phyloP scores from a whole-genome alignment of 2,329 filamentous ascomycete species.

The Cryphonectria parasitica region DNA sequence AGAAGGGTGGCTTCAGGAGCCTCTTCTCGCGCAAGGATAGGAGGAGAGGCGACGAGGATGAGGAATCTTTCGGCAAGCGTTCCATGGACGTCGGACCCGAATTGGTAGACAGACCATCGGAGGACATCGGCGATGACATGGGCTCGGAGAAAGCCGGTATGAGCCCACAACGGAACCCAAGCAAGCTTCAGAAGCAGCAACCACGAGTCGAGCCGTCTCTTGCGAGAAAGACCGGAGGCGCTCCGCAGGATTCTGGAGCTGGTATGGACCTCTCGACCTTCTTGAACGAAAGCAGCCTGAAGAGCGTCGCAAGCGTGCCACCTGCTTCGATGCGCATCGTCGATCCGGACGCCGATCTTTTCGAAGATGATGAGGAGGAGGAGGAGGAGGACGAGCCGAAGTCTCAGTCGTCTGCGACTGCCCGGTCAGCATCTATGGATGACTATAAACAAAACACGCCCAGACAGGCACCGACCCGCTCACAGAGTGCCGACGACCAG shows the following conservation, averaged over 20 bases:
- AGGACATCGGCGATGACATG: constrained; percentile 36
- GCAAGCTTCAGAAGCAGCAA: constrained; percentile 73
- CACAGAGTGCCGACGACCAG: constrained; percentile 50
- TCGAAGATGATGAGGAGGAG: constrained; percentile 41
- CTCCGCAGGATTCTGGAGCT: constrained; percentile 35
- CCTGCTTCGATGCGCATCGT: constrained; percentile 63
- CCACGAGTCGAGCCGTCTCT: constrained; percentile 54
- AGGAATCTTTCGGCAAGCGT: constrained; percentile 64
- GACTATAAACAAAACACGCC: constrained; percentile 48
- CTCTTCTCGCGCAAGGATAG: constrained; percentile 67
- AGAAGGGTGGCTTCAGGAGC: constrained; percentile 61
- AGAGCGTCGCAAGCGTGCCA: constrained; percentile 60
- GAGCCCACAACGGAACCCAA: constrained; percentile 39
- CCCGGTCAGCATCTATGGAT: constrained; percentile 44
- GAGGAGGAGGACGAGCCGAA: constrained; percentile 37
- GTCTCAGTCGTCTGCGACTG: constrained; percentile 37
- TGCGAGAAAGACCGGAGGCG: constrained; percentile 44
- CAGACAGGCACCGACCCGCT: constrained; percentile 47
- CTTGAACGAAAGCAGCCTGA: constrained; percentile 48
- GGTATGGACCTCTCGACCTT: constrained; percentile 49
- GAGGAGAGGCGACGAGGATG: constrained; percentile 62
- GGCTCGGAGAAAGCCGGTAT: constrained; percentile 16
- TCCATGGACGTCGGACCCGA: constrained; percentile 60
- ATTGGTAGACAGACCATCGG: constrained; percentile 48
- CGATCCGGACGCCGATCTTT: constrained; percentile 54